Evolutionary conservation across 768 basidiomycete genomes (phyloP), one percentile per base, ranked within the genome.

Genomic region (Inosperma sp.): DNA sequence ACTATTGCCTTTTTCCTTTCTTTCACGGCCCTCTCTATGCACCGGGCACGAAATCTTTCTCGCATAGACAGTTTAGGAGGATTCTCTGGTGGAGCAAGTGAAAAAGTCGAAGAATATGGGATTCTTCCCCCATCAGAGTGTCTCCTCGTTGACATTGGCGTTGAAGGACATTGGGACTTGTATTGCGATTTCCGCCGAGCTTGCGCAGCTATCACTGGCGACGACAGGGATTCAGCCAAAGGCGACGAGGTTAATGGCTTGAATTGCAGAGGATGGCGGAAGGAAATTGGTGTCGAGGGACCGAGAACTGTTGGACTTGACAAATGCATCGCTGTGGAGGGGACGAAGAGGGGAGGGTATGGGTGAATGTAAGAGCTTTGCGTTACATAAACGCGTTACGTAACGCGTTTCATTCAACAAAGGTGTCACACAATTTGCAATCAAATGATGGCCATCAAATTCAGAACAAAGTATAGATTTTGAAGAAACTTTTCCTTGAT

Each of bases 1-100:
- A 66, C 67, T 12, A 83, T 64, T 9, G 76, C 76, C 25, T 70
- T 73, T 34, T 74, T 73, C 39, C 84, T 71, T 17, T 79, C 80
- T 55, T 75, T 76, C 27, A 72, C 70, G 0, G 82, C 84, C 16
- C 83, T 72, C 61, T 84, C 81, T 36, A 83, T 60, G 62, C 83
- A 86, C 43, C 78, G 74, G 3, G 76, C 77, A 58, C 77, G 78
- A 54, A 87, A 78, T 25, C 78, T 75, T 45, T 83, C 81, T 22
- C 81, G 68, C 41, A 88, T 62, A 40, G 87, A 76, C 4, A 67
- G 56, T 34, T 77, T 81, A 49, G 81, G 77, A 0, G 81, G 56
- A 42, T 42, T 41, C 29, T 41, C 53, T 21, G 27, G 49, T 12
- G 27, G 17, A 4, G 30, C 40, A 13, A 31, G 46, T 14, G 34